phyloP scores from a whole-genome alignment of 225 moss, liverwort and hornwort genomes.

The Asterella californica region DNA sequence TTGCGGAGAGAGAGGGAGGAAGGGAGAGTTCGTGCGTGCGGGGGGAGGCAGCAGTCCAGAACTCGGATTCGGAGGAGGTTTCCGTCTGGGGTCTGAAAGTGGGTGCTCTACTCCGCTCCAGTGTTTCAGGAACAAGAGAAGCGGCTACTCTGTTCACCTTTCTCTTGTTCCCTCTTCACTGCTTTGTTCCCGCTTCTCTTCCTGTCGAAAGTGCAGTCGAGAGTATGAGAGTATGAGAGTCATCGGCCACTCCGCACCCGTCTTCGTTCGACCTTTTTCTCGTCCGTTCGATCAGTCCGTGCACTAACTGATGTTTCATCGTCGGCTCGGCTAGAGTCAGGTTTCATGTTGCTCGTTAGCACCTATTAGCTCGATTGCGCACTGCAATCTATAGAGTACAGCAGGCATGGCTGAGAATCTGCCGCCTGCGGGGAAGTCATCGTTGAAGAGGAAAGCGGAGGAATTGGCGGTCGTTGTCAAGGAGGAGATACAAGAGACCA shows the following conservation, averaged over 20 bases:
- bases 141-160: not conserved
- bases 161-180: not conserved
- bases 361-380: not conserved
- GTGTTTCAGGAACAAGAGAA: not conserved
- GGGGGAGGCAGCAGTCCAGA: too few relatives aligned
- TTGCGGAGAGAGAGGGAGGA: too few relatives aligned
- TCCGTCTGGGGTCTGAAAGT: not conserved
- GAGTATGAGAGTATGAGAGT: not conserved
- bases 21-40: too few relatives aligned
- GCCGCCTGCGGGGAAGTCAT: conserved; percentile 31
- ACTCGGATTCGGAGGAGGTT: not conserved
- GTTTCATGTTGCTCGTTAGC: not conserved
- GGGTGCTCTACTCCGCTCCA: not conserved
- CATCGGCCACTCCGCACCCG: not conserved
- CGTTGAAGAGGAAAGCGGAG: conserved; percentile 56
- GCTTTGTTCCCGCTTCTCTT: too few relatives aligned
- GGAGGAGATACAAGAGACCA: conserved; percentile 50
- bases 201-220: too few relatives aligned
- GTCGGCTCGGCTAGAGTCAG: not conserved
- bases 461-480: conserved; percentile 46
- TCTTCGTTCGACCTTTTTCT: not conserved
- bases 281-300: not conserved
- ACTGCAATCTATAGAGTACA: not conserved
- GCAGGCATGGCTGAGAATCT: conserved; percentile 17
- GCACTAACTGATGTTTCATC: not conserved